Evolutionary conservation across 768 basidiomycete species (phyloP).

Genomic region (Ramaria sp.): DNA sequence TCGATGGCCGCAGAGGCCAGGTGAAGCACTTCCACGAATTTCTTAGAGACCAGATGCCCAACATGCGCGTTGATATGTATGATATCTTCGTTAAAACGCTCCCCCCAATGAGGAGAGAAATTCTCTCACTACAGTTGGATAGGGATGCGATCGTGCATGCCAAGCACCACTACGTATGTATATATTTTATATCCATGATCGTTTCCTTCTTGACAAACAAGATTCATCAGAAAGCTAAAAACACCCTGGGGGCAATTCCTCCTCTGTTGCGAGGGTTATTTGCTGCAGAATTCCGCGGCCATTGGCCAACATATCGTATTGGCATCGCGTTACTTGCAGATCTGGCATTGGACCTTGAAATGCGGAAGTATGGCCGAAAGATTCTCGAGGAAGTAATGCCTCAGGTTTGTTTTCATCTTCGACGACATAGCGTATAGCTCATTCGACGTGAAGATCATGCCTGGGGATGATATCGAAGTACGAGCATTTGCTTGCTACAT

Average conservation of each 20-base stretch:
- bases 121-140: conserved; percentile 1
- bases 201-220: not conserved
- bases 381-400: conserved; percentile 75
- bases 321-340: conserved; percentile 70
- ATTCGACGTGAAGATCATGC: conserved; percentile 39
- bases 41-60: conserved; percentile 21
- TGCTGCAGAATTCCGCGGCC: conserved; percentile 70
- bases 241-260: conserved; percentile 52
- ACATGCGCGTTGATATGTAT: conserved; percentile 1
- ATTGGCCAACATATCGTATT: conserved; percentile 55
- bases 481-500: conserved; percentile 67
- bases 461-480: conserved; percentile 64
- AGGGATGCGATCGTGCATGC: conserved; percentile 7
- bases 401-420: conserved; percentile 37
- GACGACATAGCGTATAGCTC: not conserved
- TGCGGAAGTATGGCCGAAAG: conserved; percentile 52
- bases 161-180: conserved; percentile 9
- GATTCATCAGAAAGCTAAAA: conserved; percentile 44
- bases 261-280: conserved; percentile 63
- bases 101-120: not conserved
- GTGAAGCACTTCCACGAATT: conserved; percentile 53
- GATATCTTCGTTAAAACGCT: conserved; percentile 1
- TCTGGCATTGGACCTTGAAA: conserved; percentile 64
- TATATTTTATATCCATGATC: not conserved
- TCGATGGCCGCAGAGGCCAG: conserved; percentile 42